Evolutionary conservation across 2,329 filamentous ascomycete species (phyloP), one percentile per base, ranked within the genome.

Genomic region (Trichoderma atroviride): DNA sequence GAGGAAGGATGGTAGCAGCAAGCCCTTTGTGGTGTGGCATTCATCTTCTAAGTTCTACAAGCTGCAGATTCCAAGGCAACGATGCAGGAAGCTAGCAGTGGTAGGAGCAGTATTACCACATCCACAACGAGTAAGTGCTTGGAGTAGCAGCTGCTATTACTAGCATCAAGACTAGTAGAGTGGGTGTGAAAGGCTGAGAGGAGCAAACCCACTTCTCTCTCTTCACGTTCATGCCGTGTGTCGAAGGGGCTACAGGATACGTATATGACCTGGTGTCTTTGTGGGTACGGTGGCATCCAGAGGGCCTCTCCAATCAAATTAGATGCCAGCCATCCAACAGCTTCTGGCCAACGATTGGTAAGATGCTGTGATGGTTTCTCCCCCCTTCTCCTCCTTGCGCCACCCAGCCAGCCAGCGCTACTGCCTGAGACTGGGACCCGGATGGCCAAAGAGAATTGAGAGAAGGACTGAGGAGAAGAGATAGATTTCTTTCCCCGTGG

Each of bases 141-240:
- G 56, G 35, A 31, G 60, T 53, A 47, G 47, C 11, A 24, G n/a
- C 47, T 50, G 10, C 47, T 50, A 50, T 24, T 29, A 22, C 50
- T 24, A 24, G 50, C 16, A 43, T 43, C 40, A 43, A 7, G 40
- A 43, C 40, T 24, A 19, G 22, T 22, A 40, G 61, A 24, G 47
- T 22, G 60, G 52, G 65, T 68, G 47, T 14, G 57, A 55, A 61
- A 68, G 65, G 65, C 65, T 68, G 65, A 68, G 63, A 66, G 64
- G 55, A 58, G 29, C 33, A 43, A 60, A 11, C 43, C 40, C 59
- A 50, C 59, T 50, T 10, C 53, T 16, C 53, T 16, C 53, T 58
- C 43, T 40, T 60, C 65, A 19, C 27, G 35, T 16, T 53, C 57
- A 60, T 61, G 65, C 65, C 65, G 57, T 43, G 57, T 43, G 57